Percentiles rank a stretch among this genome's conserved stretches.
phyloP scores from a whole-genome alignment of 2,329 filamentous ascomycete species.

The Tricladium varicosporioides region DNA sequence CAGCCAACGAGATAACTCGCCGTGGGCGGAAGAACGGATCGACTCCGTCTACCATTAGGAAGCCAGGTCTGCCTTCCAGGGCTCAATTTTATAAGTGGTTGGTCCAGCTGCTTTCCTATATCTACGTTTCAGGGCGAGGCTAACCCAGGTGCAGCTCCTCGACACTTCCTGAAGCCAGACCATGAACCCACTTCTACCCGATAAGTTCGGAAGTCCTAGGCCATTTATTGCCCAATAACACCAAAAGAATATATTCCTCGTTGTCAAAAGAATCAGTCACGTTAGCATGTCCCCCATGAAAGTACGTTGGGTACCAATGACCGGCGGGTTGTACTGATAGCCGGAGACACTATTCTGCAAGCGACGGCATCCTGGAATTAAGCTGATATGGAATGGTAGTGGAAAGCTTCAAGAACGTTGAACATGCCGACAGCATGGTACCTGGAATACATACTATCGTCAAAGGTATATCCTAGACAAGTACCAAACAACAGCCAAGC shows the following conservation, averaged over 20 bases:
- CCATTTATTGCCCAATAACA: neutral
- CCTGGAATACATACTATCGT: neutral
- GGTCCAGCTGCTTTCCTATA: too few species aligned
- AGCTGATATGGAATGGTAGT: neutral
- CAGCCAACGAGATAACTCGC: neutral
- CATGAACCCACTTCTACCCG: too few species aligned
- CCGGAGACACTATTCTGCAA: neutral
- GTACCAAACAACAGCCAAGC: neutral
- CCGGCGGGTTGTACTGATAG: neutral
- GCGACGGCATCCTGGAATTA: neutral
- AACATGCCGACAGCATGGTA: neutral
- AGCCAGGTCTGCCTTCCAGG: too few species aligned
- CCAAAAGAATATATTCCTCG: neutral
- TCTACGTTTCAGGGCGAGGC: too few species aligned
- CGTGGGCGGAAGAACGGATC: too few species aligned
- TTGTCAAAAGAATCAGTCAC: neutral
- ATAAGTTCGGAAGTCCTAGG: too few species aligned
- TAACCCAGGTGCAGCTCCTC: too few species aligned
- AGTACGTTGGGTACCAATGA: neutral
- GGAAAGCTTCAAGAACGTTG: neutral
- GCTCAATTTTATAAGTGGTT: too few species aligned
- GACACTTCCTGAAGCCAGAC: too few species aligned
- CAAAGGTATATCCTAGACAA: neutral
- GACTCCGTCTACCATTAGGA: too few species aligned
- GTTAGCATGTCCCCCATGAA: neutral